Evolutionary conservation across 345 rosid genomes (phyloP), one percentile per base, ranked within the genome.

Genomic region (Brassica nigra): DNA sequence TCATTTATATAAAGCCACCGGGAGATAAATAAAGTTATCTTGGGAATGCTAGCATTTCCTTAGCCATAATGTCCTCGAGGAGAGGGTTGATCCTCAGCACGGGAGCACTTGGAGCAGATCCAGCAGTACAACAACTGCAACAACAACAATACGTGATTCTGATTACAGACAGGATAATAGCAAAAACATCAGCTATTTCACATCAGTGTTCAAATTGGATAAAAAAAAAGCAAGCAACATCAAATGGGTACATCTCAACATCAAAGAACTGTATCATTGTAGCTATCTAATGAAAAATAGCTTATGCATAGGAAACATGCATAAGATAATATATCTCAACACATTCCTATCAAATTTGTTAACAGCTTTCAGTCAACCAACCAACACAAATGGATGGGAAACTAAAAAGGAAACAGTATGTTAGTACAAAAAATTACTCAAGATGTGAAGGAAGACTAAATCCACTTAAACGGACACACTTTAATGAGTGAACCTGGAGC

Each of bases 371-470:
- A 39, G 57, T 29, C 42, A 12, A 30, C 10, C 29, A 54, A 42
- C 10, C 63, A 49, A 62, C 31, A 42, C 9, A 36, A 36, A 36
- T 36, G 42, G 42, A 7, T 36, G 42, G 42, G 7, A 36, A 36
- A 36, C 39, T 36, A 36, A 36, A 66, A 16, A 6, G 9, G 14
- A 37, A 78, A 16, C 37, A 33, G 12, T 12, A 44, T 44, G 54
- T 44, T 12, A 44, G 66, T 68, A 30, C 14, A 67, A 63, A 78
- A 27, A 77, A 74, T 80, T 86, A 95, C 99, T 97, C 92, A 36
- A 95, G 92, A 84, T 91, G 93, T 71, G 97, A 64, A 61, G 97
- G 95, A 77, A 95, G 95, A 75, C 94, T 89, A 86, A 85, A 95
- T 67, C 97, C 92, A 75, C 85, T 95, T 95, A n/a, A n/a, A n/a